These are phyloP conservation scores for Steccherinum ochraceum DNA, from an alignment of 768 basidiomycete genomes.

Conservation along the genomic window DNA sequence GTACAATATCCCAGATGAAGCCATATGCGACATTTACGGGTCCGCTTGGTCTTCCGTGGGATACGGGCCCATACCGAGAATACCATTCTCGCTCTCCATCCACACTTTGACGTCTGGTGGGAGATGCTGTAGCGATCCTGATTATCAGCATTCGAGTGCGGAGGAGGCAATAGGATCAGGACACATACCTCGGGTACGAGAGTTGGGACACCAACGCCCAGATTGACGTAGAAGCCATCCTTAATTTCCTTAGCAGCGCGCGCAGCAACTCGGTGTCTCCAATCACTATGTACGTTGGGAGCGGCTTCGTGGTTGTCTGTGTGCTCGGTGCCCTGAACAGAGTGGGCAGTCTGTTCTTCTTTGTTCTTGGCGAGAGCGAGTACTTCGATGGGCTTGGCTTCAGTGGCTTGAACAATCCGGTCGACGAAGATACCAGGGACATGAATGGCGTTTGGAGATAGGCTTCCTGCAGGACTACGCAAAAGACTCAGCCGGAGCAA, in stretches of 20 bases:
- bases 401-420: conserved; percentile 74
- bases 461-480: conserved; percentile 21
- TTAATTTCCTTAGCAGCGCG: conserved; percentile 84
- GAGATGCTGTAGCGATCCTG: conserved; percentile 56
- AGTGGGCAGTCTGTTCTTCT: conserved; percentile 12
- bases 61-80: conserved; percentile 83
- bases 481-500: too few species aligned
- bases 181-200: conserved; percentile 60
- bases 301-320: neutral
- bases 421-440: conserved; percentile 82
- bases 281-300: conserved; percentile 11
- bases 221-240: conserved; percentile 81
- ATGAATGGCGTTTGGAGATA: conserved; percentile 77
- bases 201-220: conserved; percentile 86
- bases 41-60: conserved; percentile 74
- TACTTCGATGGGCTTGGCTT: conserved; percentile 74
- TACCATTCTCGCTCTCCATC: conserved; percentile 86
- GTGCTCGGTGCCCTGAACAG: conserved; percentile 7
- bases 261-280: conserved; percentile 61
- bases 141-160: too few species aligned
- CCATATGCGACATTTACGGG: conserved; percentile 66
- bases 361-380: conserved; percentile 47
- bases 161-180: too few species aligned
- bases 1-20: too few species aligned
- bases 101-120: conserved; percentile 70